These are phyloP conservation scores for Gaertneriomyces sp. DNA, from an alignment of 192 early-diverging fungal species.

Conservation along the genomic window DNA sequence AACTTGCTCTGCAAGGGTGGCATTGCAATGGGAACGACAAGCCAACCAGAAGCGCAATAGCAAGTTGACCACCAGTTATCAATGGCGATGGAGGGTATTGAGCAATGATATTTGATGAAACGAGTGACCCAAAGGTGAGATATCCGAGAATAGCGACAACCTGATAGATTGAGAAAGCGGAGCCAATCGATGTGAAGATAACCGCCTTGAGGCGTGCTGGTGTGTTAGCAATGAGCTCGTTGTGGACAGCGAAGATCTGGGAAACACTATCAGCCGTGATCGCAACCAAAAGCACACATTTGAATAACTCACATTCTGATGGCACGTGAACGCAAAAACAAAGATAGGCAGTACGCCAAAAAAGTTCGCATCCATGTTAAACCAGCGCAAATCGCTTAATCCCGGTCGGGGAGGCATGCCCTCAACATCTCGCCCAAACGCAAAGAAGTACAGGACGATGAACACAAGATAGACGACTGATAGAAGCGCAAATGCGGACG, in stretches of 20 bases:
- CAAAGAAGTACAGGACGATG: slow-evolving; percentile 71
- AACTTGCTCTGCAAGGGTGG: slow-evolving; percentile 82
- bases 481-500: slow-evolving; percentile 77
- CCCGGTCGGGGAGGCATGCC: slow-evolving; percentile 36
- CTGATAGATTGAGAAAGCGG: slow-evolving; percentile 75
- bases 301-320: slow-evolving; percentile 83
- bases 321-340: slow-evolving; percentile 99
- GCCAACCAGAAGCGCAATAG: slow-evolving; percentile 83
- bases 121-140: slow-evolving; percentile 76
- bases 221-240: slow-evolving; percentile 86
- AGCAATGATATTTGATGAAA: slow-evolving; percentile 77
- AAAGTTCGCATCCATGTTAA: slow-evolving; percentile 57
- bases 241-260: slow-evolving; percentile 93
- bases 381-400: slow-evolving; percentile 41
- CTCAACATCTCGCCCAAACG: not conserved
- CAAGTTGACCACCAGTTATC: slow-evolving; percentile 81
- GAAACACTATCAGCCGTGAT: slow-evolving; percentile 12
- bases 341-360: slow-evolving; percentile 85
- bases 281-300: not conserved
- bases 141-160: slow-evolving; percentile 88
- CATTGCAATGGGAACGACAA: slow-evolving; percentile 91
- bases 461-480: slow-evolving; percentile 81
- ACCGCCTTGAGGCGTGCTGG: slow-evolving; percentile 64
- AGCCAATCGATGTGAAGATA: slow-evolving; percentile 71
- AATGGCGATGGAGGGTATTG: slow-evolving; percentile 64